phyloP scores from a whole-genome alignment of 2,329 filamentous ascomycete genomes.

The Pseudovirgaria hyperparasitica region DNA sequence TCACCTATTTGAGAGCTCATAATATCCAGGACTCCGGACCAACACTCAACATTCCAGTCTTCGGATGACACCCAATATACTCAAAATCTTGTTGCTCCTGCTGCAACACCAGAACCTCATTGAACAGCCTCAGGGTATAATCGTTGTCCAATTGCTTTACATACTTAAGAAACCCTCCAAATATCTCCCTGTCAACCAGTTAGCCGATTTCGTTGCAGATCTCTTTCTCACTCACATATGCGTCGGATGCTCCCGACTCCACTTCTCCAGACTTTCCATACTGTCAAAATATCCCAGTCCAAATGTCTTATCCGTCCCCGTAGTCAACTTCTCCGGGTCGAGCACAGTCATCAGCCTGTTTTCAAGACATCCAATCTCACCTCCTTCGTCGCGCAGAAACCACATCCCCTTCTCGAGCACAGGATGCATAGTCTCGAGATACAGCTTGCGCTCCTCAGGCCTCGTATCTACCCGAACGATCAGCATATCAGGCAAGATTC shows the following conservation, averaged over 20 bases:
- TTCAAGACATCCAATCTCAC: constrained; percentile 31
- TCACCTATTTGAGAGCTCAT: not conserved
- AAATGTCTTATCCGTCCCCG: constrained; percentile 23
- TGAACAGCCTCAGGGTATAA: constrained; percentile 25
- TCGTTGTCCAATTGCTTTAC: constrained; percentile 24
- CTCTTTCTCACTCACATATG: too few species aligned
- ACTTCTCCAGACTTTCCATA: constrained; percentile 26
- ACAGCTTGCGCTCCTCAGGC: constrained; percentile 29
- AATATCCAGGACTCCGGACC: not conserved
- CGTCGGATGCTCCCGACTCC: constrained; percentile 28
- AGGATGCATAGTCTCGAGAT: constrained; percentile 34
- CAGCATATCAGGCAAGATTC: too few species aligned
- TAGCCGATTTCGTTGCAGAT: too few species aligned
- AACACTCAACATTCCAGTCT: constrained; percentile 20
- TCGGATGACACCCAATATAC: constrained; percentile 28
- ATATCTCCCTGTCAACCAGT: too few species aligned
- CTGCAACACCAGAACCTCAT: constrained; percentile 29
- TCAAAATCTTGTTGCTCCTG: constrained; percentile 30
- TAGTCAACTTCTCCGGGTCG: constrained; percentile 10
- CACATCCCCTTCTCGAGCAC: constrained; percentile 31
- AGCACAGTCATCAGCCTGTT: constrained; percentile 33
- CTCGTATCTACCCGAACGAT: too few species aligned
- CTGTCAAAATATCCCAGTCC: constrained; percentile 31
- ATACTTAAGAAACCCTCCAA: constrained; percentile 28
- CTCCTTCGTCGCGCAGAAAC: constrained; percentile 31